Percentiles rank a stretch among this genome's conserved stretches.
phyloP scores from a whole-genome alignment of 1,284 basidiomycete species.

The Macrocybe sp. region DNA sequence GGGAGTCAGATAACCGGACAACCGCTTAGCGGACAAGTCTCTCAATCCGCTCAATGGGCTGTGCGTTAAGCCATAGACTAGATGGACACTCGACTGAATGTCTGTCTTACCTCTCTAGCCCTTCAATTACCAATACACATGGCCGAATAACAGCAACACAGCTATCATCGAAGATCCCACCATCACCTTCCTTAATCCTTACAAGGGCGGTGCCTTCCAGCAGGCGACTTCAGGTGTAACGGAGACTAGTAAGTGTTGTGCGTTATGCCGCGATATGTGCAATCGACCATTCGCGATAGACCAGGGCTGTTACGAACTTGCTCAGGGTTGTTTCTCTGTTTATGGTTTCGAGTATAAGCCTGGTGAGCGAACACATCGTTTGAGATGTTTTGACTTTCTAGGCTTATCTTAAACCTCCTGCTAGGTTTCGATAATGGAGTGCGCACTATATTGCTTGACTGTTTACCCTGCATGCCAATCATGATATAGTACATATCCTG shows the following conservation, averaged over 20 bases:
- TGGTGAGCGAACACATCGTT: slow-evolving; percentile 21
- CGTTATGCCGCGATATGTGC: background rate
- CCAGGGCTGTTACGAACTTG: slow-evolving; percentile 44
- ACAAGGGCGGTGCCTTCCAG: slow-evolving; percentile 59
- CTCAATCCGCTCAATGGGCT: slow-evolving; percentile 69
- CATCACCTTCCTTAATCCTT: slow-evolving; percentile 47
- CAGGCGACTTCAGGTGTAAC: slow-evolving; percentile 62
- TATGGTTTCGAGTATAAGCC: slow-evolving; percentile 56
- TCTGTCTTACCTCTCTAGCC: slow-evolving; percentile 32
- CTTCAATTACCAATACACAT: slow-evolving; percentile 52
- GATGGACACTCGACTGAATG: background rate
- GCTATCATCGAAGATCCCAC: slow-evolving; percentile 43
- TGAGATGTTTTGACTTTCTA: background rate
- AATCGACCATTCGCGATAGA: slow-evolving; percentile 21
- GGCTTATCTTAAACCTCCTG: background rate
- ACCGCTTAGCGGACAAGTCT: slow-evolving; percentile 47
- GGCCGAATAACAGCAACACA: slow-evolving; percentile 45
- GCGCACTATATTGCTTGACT: slow-evolving; percentile 6
- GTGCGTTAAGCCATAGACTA: slow-evolving; percentile 35
- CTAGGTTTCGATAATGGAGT: slow-evolving; percentile 43
- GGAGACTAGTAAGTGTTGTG: slow-evolving; percentile 33
- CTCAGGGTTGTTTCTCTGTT: slow-evolving; percentile 38
- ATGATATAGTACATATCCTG: slow-evolving; percentile 70
- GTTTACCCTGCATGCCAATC: background rate
- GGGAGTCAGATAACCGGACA: slow-evolving; percentile 26